Conservation (phyloP, 1,284 basidiomycete species). For the Cryptococcus sp. region DNA sequence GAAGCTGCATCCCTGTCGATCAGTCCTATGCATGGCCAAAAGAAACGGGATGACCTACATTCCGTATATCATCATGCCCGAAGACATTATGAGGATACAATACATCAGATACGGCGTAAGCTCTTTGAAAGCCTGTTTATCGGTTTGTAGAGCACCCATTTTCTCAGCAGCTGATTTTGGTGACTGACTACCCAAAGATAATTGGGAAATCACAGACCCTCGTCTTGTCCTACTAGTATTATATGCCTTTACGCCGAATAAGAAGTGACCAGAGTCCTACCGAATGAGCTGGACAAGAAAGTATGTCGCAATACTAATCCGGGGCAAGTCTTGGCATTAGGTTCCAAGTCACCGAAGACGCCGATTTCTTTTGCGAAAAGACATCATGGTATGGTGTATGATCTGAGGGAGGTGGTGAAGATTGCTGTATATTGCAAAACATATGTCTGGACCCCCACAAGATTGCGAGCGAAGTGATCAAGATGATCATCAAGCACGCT, state of each 20-base stretch:
- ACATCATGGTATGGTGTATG: too few relatives aligned
- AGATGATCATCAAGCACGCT: background rate
- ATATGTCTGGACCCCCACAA: too few relatives aligned
- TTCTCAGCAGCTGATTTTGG: too few relatives aligned
- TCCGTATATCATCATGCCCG: background rate
- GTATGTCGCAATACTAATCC: background rate
- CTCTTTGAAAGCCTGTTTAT: background rate
- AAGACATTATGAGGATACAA: background rate
- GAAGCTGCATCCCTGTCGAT: background rate
- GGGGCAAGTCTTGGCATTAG: background rate
- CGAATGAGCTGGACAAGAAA: background rate
- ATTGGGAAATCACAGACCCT: too few relatives aligned
- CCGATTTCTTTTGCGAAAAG: background rate
- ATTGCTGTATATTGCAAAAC: too few relatives aligned
- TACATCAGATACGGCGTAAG: background rate
- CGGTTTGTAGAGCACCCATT: background rate
- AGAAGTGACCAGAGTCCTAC: too few relatives aligned
- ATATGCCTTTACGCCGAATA: too few relatives aligned
- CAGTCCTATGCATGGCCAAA: background rate
- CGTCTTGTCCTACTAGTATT: too few relatives aligned
- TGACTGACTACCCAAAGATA: too few relatives aligned
- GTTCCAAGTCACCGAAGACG: background rate
- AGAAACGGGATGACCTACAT: background rate
- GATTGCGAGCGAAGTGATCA: background rate
- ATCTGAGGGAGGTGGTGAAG: too few relatives aligned